Evolutionary conservation across 305 asterid species (phyloP), one percentile per base, ranked within the genome.

Genomic region (Fraxinus baroniana): DNA sequence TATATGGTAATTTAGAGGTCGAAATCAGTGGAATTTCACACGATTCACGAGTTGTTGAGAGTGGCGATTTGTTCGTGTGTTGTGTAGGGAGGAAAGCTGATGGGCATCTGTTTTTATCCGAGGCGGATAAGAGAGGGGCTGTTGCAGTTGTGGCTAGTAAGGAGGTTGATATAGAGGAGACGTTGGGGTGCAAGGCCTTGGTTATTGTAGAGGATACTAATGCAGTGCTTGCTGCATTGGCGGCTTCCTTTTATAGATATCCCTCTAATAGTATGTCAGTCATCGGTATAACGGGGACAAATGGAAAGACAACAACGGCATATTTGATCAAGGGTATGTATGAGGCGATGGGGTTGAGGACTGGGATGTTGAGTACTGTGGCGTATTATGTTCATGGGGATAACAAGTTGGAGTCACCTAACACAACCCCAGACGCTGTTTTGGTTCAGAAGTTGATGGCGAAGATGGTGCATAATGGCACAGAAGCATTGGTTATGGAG

Each of bases 91-190:
- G 76, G 86, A 88, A 85, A 15, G 87, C 90, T 8, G 98, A 94
- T 79, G 97, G 97, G 77, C 96, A 94, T 88, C 83, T 90, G 84
- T 92, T 80, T 80, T 83, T 94, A 74, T 86, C 94, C 0, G 99
- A 95, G 92, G 99, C 94, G 0, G 98, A 93, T 90, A 94, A 95
- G 90, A 90, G 99, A 89, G 98, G 98, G 24, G 99, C 97, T n/a
- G 97, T 94, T 49, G 99, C 98, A 5, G 92, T 93, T 80, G 98
- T 95, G 36, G 97, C 99, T 2, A 92, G 97, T 88, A 93, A 92
- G 81, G 98, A 94, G 90, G 89, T 95, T 73, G 98, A 92, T 82
- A 92, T 93, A 49, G 97, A 93, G 83, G 95, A 84, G 79, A 94
- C 97, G 1, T 84, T 95, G 80, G 98, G 97, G 35, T 94, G 95